A percentile compares a stretch with the other conserved stretches of the same genome.
These are phyloP conservation scores for Andrographis paniculata DNA, from an alignment of 305 asterid genomes.

Conservation along the genomic window DNA sequence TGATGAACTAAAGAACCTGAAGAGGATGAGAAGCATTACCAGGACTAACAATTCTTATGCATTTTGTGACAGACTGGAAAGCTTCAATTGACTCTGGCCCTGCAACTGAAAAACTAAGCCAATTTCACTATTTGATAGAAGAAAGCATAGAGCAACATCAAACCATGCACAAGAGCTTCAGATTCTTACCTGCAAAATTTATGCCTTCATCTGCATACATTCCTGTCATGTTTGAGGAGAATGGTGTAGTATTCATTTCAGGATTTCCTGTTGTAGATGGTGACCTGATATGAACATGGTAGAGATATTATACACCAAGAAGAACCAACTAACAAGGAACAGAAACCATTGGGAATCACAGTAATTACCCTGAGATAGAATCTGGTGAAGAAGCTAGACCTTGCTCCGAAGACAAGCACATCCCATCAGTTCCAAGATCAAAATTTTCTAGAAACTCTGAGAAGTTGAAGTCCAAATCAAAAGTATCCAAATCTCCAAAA, in stretches of 20 bases:
- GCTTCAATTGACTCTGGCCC: conserved; percentile 59
- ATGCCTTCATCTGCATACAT: conserved; percentile 33
- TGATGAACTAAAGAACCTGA: background rate
- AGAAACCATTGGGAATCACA: conserved; percentile 2
- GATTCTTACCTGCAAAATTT: conserved; percentile 43
- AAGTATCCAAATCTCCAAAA: conserved; percentile 55
- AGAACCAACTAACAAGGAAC: no score
- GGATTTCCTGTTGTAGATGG: conserved; percentile 30
- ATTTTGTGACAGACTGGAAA: conserved; percentile 56
- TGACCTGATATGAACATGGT: no score
- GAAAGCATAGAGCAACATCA: conserved; percentile 4
- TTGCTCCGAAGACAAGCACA: conserved; percentile 32
- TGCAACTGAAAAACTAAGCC: conserved; percentile 18
- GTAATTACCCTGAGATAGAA: conserved; percentile 49
- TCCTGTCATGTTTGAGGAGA: conserved; percentile 45
- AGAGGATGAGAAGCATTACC: conserved; percentile 35
- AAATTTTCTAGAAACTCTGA: conserved; percentile 65
- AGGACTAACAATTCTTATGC: conserved; percentile 67
- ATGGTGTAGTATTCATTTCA: conserved; percentile 28
- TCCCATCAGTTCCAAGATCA: conserved; percentile 50
- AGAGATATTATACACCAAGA: no score
- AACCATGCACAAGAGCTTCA: background rate
- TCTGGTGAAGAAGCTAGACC: conserved; percentile 61
- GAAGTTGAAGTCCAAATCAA: conserved; percentile 63
- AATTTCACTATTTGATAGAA: conserved; percentile 7